Conservation (phyloP, 805 yeast genomes). For the Kuraishia hungarica region DNA sequence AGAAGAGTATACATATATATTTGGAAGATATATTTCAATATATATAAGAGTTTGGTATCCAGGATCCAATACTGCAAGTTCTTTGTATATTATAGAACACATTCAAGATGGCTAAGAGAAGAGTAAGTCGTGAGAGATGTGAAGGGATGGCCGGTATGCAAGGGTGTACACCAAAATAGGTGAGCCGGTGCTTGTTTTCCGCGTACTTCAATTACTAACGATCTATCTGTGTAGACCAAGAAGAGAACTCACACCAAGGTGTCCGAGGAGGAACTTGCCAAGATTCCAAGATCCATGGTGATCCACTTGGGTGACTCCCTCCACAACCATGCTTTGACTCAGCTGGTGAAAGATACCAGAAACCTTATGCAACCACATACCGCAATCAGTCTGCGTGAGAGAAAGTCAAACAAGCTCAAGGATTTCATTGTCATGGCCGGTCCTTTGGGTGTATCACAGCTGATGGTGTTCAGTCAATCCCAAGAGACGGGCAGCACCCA, state of each 20-base stretch:
- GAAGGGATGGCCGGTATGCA: no score
- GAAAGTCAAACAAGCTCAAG: slow-evolving; percentile 78
- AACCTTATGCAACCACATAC: slow-evolving; percentile 95
- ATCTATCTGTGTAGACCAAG: slow-evolving; percentile 38
- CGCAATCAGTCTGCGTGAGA: slow-evolving; percentile 78
- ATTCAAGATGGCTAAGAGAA: slow-evolving; percentile 16
- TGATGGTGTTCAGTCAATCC: slow-evolving; percentile 80
- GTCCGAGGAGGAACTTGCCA: slow-evolving; percentile 57
- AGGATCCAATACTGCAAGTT: neutral
- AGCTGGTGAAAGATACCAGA: slow-evolving; percentile 81
- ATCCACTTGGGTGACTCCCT: slow-evolving; percentile 70
- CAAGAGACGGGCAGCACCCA: slow-evolving; percentile 72
- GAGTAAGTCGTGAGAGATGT: slow-evolving; percentile 17
- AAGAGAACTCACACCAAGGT: slow-evolving; percentile 76
- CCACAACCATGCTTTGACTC: slow-evolving; percentile 73
- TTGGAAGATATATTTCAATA: no score
- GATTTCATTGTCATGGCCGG: slow-evolving; percentile 99
- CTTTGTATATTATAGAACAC: neutral
- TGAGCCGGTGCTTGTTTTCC: no score
- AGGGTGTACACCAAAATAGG: no score
- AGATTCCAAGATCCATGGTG: slow-evolving; percentile 91
- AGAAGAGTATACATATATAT: no score
- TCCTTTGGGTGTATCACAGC: slow-evolving; percentile 85
- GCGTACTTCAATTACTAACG: neutral
- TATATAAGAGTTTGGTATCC: no score